A percentile compares a stretch with the other conserved stretches of the same genome.
Evolutionary conservation across 2,329 filamentous ascomycete species (phyloP).

Genomic region (Penicillium olsonii): DNA sequence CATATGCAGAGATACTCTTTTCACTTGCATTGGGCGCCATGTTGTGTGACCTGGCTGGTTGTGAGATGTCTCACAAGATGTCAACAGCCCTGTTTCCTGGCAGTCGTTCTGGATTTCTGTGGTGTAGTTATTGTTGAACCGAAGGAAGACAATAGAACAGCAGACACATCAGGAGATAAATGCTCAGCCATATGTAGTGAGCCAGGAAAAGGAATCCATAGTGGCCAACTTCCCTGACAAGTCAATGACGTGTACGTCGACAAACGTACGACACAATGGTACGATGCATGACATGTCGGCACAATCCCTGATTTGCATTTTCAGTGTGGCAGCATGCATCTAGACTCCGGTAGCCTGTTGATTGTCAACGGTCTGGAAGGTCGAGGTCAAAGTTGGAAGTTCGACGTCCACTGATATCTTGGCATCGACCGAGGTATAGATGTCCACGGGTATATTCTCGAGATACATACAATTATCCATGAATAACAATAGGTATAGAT

Average conservation of each 20-base stretch:
- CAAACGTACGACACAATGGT: background rate
- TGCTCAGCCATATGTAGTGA: background rate
- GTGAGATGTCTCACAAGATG: background rate
- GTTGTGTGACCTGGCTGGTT: background rate
- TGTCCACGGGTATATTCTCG: too few relatives aligned
- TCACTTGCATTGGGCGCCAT: constrained; percentile 37
- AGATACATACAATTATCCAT: too few relatives aligned
- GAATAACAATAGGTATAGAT: too few relatives aligned
- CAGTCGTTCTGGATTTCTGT: background rate
- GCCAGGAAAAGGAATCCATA: background rate
- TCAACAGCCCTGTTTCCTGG: background rate
- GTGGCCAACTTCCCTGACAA: background rate
- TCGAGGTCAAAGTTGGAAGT: too few relatives aligned
- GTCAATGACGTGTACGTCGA: constrained; percentile 5
- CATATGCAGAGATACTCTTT: constrained; percentile 65
- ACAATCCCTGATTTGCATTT: background rate
- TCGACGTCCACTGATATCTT: too few relatives aligned
- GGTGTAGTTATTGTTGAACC: background rate
- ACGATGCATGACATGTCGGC: background rate
- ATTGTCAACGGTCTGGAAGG: too few relatives aligned
- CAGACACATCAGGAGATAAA: too few relatives aligned
- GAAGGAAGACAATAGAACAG: background rate
- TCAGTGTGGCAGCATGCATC: background rate
- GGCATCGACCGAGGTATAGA: too few relatives aligned
- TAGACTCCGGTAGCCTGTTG: too few relatives aligned